Percentiles rank a stretch among this genome's conserved stretches.
phyloP scores from a whole-genome alignment of 2,329 filamentous ascomycete species.

The Neopestalotiopsis sp. region DNA sequence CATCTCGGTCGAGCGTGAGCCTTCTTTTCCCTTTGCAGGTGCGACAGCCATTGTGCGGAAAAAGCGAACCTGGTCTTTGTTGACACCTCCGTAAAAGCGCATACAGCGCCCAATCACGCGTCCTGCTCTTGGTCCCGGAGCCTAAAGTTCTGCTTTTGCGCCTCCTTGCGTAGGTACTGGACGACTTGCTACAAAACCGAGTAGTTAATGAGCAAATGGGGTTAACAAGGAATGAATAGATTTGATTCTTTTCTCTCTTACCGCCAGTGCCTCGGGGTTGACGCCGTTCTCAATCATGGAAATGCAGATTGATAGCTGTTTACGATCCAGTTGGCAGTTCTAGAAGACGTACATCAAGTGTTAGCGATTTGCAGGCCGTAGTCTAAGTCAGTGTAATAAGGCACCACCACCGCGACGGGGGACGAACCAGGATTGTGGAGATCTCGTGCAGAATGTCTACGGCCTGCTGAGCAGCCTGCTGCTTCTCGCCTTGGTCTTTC shows the following conservation, averaged over 20 bases:
- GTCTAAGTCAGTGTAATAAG: not conserved
- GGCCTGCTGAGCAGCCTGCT: conserved; percentile 78
- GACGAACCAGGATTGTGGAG: conserved; percentile 81
- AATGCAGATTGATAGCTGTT: conserved; percentile 91
- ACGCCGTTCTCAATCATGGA: conserved; percentile 97
- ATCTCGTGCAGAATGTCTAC: conserved; percentile 86
- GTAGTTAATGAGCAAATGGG: too few species aligned
- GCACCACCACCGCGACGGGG: not conserved
- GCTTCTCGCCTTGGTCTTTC: conserved; percentile 62
- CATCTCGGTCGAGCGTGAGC: too few species aligned
- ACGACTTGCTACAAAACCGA: conserved; percentile 55
- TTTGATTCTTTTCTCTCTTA: conserved; percentile 50
- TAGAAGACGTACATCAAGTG: conserved; percentile 40
- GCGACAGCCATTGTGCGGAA: too few species aligned
- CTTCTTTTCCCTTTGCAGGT: too few species aligned
- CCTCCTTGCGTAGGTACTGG: conserved; percentile 63
- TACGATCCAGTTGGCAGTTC: conserved; percentile 93
- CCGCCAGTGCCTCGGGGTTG: conserved; percentile 91
- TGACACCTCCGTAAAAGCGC: not conserved
- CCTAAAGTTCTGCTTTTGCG: conserved; percentile 52
- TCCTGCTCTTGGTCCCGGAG: conserved; percentile 25
- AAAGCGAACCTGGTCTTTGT: too few species aligned
- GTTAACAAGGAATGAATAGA: too few species aligned
- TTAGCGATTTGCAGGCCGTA: not conserved
- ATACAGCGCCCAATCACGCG: not conserved